phyloP scores from a whole-genome alignment of 169 alveolate species.

The Plasmodium berghei region DNA sequence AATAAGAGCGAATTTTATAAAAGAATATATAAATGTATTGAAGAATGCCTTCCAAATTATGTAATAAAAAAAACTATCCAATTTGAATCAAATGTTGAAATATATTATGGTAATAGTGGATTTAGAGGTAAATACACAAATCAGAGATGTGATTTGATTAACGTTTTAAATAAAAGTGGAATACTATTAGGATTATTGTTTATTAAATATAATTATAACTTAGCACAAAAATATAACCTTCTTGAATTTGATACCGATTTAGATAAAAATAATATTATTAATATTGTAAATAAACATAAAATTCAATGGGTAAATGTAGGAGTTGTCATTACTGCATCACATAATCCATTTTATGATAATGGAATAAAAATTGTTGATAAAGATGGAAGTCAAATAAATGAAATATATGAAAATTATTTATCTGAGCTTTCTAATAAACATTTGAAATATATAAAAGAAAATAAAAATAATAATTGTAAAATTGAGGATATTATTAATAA shows the following conservation, averaged over 20 bases:
- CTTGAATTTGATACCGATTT: neutral
- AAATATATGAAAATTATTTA: conserved; percentile 79
- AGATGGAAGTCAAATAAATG: conserved; percentile 78
- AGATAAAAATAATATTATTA: neutral
- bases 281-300: neutral
- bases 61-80: conserved; percentile 2
- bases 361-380: conserved; percentile 81
- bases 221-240: neutral
- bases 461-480: conserved; percentile 13
- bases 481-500: conserved; percentile 36
- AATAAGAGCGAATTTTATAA: conserved; percentile 41
- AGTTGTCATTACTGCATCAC: conserved; percentile 83
- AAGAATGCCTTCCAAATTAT: conserved; percentile 39
- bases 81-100: conserved; percentile 26
- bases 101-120: conserved; percentile 64
- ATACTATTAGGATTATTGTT: conserved; percentile 57
- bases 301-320: conserved; percentile 72
- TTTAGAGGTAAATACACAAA: conserved; percentile 53
- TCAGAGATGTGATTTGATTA: conserved; percentile 29
- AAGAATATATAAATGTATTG: conserved; percentile 48
- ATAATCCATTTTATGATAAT: conserved; percentile 80
- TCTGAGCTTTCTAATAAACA: conserved; percentile 77
- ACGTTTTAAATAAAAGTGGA: conserved; percentile 68
- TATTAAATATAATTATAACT: conserved; percentile 53
- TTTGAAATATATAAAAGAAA: conserved; percentile 39